These are phyloP conservation scores for Aspergillus coremiiformis DNA, from an alignment of 495 filamentous ascomycete species.

Conservation along the genomic window DNA sequence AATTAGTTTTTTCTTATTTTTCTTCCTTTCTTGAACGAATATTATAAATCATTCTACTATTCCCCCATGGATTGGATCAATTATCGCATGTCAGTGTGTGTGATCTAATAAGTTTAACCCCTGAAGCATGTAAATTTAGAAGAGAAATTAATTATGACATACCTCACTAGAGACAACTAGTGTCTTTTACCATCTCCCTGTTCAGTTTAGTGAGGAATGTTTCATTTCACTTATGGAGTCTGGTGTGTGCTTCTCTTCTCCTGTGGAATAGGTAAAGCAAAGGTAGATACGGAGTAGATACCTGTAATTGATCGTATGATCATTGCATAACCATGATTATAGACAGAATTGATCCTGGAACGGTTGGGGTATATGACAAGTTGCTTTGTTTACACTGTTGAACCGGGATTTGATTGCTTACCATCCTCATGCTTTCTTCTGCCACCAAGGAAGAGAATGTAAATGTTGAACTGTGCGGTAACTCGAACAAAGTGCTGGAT, in stretches of 20 bases:
- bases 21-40: too few species aligned
- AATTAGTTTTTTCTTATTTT: too few species aligned
- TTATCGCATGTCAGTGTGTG: too few species aligned
- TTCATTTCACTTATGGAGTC: neutral
- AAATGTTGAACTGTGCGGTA: constrained; percentile 35
- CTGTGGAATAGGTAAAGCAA: too few species aligned
- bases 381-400: neutral
- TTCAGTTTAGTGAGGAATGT: neutral
- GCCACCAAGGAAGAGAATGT: constrained; percentile 36
- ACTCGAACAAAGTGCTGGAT: constrained; percentile 63
- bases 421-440: constrained; percentile 8
- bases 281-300: too few species aligned
- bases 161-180: constrained; percentile 14
- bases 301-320: constrained; percentile 4
- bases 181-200: neutral
- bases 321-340: constrained; percentile 5
- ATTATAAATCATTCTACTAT: too few species aligned
- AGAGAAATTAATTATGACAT: constrained; percentile 12
- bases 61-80: too few species aligned
- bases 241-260: neutral
- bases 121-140: neutral
- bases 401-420: neutral
- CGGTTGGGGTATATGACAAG: constrained; percentile 5
- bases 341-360: neutral
- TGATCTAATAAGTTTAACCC: too few species aligned